Base-by-base conservation (phyloP, 2,329 filamentous ascomycete genomes). In the Fusarium piperis region DNA sequence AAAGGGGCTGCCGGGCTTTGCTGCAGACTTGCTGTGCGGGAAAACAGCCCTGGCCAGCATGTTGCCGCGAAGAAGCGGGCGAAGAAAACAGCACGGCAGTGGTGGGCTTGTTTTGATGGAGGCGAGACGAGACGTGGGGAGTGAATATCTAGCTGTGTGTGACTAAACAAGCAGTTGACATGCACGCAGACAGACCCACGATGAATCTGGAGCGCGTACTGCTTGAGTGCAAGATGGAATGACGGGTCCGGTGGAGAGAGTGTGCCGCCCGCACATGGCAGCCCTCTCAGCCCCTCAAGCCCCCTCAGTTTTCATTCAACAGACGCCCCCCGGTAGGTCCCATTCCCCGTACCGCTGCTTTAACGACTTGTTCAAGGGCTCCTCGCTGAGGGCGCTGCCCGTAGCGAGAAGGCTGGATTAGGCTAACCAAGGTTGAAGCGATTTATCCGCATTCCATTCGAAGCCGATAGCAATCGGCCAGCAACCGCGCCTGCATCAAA, bases 311-410 rank as follows among this genome's bases (percentile, higher is more conserved):
- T 59, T 60, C 59, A 60, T 71, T 64, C 57, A 67, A 62, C 57
- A 41, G 55, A 62, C 52, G 30, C 32, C 36, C 61, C 65, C 62
- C 41, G 64, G 61, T 56, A 70, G 41, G 56, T 39, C 48, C 52
- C 58, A 48, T 59, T 71, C 71, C 46, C 57, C 48, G 36, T 62
- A 59, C 44, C 56, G 48, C 64, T 41, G 67, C 58, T 68, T 63
- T 62, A 58, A 72, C 61, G 62, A 59, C 66, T 48, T 59, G 44
- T 60, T 36, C 58, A 59, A 71, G 71, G 44, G 57, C 71, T 74
- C 65, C 56, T 71, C 41, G 67, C 67, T 76, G 70, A 76, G 72
- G 74, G 74, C 72, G 74, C 74, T 73, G 74, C 74, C 70, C 70
- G 51, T 65, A 60, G 67, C 62, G 44, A 67, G 64, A 53, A 59